These are phyloP conservation scores for Populus simonii DNA, from an alignment of 345 rosid genomes.

Conservation along the genomic window DNA sequence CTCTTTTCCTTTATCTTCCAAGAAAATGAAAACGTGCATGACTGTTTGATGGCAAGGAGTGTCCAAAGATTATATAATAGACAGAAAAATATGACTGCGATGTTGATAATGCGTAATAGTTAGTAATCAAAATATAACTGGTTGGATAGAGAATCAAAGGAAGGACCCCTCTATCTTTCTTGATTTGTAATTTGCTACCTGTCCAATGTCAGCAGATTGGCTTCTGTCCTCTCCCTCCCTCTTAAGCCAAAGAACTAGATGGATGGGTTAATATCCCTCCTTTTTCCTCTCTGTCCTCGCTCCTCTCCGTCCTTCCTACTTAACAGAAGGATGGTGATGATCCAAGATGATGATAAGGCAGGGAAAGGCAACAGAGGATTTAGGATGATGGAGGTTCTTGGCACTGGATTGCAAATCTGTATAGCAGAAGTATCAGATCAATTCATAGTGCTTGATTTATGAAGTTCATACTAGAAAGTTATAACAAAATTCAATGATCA, in stretches of 20 bases:
- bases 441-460: background rate
- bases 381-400: background rate
- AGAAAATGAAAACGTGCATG: background rate
- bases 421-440: background rate
- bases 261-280: background rate
- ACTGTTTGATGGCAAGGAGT: background rate
- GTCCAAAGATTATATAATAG: background rate
- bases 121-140: background rate
- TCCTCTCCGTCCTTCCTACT: background rate
- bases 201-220: background rate
- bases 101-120: background rate
- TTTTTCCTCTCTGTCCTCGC: background rate
- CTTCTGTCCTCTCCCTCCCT: background rate
- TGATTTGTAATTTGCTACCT: background rate
- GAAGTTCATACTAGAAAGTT: background rate
- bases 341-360: background rate
- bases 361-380: background rate
- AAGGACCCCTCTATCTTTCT: background rate
- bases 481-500: background rate
- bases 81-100: background rate
- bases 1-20: background rate
- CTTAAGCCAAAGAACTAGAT: background rate
- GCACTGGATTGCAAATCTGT: background rate
- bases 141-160: background rate
- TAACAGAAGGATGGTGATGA: background rate